Base-by-base conservation (phyloP, 768 basidiomycete genomes). In the Tricholoma matsutake region DNA sequence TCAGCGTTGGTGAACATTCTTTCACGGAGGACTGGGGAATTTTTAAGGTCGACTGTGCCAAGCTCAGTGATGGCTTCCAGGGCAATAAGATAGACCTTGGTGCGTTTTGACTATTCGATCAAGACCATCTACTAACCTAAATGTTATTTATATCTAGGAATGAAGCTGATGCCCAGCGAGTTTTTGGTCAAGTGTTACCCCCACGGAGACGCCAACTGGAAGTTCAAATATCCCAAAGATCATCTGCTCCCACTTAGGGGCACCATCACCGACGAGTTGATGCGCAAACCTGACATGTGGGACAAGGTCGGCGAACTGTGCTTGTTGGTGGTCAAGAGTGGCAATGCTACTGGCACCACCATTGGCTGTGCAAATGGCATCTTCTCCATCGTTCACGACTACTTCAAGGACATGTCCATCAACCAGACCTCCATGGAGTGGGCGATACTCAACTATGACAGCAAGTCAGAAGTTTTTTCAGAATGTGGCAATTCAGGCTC, bases 401-500 rank as follows among this genome's bases (percentile, higher is more conserved):
- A 75, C 68, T 67, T 67, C 56, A 41, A 10, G 1, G 60, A 68
- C 49, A 65, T 58, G 62, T 61, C 63, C 20, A 56, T 37, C 34
- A 57, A 57, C 52, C 62, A 68, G 56, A 75, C 68, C 52, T 74
- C 76, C 25, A 72, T 69, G 66, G 76, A 75, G 68, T 71, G 67
- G 69, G 67, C 51, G 2, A 72, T 75, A 62, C 56, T 63, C 37
- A 63, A 62, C 58, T 66, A 66, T 35, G 62, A 67, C 59, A 58
- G 56, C 61, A 68, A 74, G 65, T 70, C 69, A 4, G 72, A 62
- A 6, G 63, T 58, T 41, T 78, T 78, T 58, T 75, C 75, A 1
- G 67, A 53, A 18, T 66, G 62, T 57, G 75, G 77, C n/a, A 73
- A 79, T 68, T 79, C 74, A 18, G 76, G 77, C n/a, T n/a, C n/a